A percentile compares a stretch with the other conserved stretches of the same genome.
phyloP scores from a whole-genome alignment of 345 rosid species.

The Streptanthus diversifolius region DNA sequence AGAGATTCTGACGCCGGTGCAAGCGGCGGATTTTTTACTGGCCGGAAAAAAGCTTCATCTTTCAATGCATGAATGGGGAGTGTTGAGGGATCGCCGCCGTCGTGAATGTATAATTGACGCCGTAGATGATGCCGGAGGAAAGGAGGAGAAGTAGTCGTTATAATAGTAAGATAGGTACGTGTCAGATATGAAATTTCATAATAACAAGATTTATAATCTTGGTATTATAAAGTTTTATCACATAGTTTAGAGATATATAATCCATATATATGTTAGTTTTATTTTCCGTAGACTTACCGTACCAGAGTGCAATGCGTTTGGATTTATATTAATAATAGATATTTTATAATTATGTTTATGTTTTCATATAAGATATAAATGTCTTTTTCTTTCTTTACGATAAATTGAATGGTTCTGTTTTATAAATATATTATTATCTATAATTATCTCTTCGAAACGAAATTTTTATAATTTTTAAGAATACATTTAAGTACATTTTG shows the following conservation, averaged over 20 bases:
- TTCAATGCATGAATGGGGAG: constrained; percentile 45
- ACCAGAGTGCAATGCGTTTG: neutral
- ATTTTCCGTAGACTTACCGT: neutral
- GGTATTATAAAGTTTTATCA: neutral
- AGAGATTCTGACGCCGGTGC: constrained; percentile 27
- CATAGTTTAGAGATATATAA: neutral
- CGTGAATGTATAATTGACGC: constrained; percentile 16
- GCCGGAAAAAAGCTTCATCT: constrained; percentile 43
- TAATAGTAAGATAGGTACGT: neutral
- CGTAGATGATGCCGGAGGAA: neutral
- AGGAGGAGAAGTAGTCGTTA: neutral
- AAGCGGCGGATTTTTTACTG: constrained; percentile 41
- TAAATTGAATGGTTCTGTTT: neutral
- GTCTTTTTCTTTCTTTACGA: neutral
- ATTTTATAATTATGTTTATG: neutral
- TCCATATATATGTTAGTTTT: neutral
- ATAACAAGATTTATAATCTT: constrained; percentile 12
- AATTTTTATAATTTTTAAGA: neutral
- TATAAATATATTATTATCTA: neutral
- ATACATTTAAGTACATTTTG: neutral
- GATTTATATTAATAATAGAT: neutral
- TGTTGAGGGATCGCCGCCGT: constrained; percentile 33
- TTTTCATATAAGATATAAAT: neutral
- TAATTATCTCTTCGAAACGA: neutral
- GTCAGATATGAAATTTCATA: neutral